A percentile compares a stretch with the other conserved stretches of the same genome.
phyloP scores from a whole-genome alignment of 169 alveolate genomes.

The Perkinsus olseni region DNA sequence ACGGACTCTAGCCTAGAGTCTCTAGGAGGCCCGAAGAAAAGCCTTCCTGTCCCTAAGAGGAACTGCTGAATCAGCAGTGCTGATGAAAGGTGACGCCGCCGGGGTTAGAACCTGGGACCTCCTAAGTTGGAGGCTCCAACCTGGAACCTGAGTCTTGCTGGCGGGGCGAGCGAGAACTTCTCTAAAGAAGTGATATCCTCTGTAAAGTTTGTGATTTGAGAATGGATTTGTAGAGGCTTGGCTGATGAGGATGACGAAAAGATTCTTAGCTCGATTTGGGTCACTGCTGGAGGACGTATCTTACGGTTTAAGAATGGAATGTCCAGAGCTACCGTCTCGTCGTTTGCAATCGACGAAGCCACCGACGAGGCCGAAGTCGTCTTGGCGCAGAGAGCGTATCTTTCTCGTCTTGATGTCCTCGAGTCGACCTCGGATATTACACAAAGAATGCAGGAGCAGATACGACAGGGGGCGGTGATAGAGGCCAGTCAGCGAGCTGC shows the following conservation, averaged over 20 bases:
- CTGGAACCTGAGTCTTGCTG: too few species aligned
- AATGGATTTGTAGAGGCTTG: background rate
- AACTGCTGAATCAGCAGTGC: background rate
- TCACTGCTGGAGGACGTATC: background rate
- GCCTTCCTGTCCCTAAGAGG: too few species aligned
- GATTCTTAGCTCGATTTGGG: background rate
- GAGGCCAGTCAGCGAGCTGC: background rate
- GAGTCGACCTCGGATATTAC: background rate
- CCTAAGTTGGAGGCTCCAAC: too few species aligned
- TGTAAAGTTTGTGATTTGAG: too few species aligned
- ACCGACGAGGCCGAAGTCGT: background rate
- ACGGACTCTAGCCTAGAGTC: too few species aligned
- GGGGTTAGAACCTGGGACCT: background rate
- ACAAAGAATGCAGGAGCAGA: background rate
- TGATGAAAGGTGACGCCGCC: background rate
- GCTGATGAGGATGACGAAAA: background rate
- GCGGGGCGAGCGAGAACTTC: too few species aligned
- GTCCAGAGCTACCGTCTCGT: background rate
- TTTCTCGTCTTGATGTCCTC: background rate
- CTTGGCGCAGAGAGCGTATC: background rate
- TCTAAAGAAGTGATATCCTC: too few species aligned
- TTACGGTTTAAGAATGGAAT: background rate
- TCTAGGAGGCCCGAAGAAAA: too few species aligned
- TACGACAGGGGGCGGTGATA: background rate
- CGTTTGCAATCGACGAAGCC: background rate